A percentile compares a stretch with the other conserved stretches of the same genome.
phyloP scores from a whole-genome alignment of 2,329 filamentous ascomycete genomes.

The Sarocladiaceae sp. region DNA sequence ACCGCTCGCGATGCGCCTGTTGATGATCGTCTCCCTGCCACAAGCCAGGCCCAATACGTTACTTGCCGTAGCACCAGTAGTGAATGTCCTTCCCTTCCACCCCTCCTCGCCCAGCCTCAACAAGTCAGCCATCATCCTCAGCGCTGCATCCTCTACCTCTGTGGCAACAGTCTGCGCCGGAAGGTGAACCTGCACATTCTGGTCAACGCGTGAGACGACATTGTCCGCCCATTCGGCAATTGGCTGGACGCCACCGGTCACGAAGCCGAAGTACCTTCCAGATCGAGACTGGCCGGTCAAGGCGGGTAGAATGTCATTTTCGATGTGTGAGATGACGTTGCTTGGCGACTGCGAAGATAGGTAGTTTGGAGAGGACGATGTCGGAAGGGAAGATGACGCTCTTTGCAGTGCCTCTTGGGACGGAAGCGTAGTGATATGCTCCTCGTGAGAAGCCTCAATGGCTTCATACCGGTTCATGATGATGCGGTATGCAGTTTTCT shows the following conservation, averaged over 20 bases:
- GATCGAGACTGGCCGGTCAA: conserved; percentile 64
- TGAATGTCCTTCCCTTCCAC: conserved; percentile 53
- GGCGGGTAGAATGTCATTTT: conserved; percentile 46
- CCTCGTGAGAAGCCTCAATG: conserved; percentile 1
- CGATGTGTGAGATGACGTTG: conserved; percentile 37
- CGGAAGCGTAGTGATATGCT: conserved; percentile 28
- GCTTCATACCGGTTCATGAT: too few relatives aligned
- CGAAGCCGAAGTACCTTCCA: conserved; percentile 79
- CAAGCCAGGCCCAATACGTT: conserved; percentile 75
- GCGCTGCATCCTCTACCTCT: conserved; percentile 67
- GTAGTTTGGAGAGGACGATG: conserved; percentile 22
- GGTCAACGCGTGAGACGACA: conserved; percentile 74
- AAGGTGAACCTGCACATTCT: conserved; percentile 81
- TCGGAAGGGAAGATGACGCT: conserved; percentile 37
- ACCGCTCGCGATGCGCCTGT: conserved; percentile 23
- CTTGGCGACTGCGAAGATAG: conserved; percentile 24
- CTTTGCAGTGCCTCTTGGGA: conserved; percentile 24
- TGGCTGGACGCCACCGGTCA: conserved; percentile 77
- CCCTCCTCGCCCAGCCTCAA: conserved; percentile 55
- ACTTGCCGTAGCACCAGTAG: conserved; percentile 65
- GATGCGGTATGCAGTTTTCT: too few relatives aligned
- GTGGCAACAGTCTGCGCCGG: conserved; percentile 72
- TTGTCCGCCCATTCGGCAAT: conserved; percentile 80
- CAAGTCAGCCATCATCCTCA: conserved; percentile 65
- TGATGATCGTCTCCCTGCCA: conserved; percentile 60